Evolutionary conservation across 2,329 filamentous ascomycete species (phyloP).

Genomic region (Apiospora kogelbergensis): DNA sequence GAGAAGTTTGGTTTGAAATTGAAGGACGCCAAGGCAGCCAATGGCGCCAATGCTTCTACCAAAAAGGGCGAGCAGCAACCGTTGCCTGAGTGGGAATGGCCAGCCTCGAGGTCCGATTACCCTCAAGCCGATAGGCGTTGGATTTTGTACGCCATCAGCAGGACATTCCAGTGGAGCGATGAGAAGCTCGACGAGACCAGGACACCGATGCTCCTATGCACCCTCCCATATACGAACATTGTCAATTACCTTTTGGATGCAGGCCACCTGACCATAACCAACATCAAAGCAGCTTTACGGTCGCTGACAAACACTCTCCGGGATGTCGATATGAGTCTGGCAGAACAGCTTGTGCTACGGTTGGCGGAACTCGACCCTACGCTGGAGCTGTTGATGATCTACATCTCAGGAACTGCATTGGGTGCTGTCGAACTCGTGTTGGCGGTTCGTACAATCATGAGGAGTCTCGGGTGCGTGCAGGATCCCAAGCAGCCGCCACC

Average conservation of each 20-base stretch:
- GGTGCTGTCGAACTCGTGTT: slow-evolving; percentile 66
- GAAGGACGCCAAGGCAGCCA: slow-evolving; percentile 19
- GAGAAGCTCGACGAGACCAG: slow-evolving; percentile 44
- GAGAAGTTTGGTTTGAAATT: slow-evolving; percentile 48
- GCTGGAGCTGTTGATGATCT: slow-evolving; percentile 64
- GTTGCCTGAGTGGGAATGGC: slow-evolving; percentile 52
- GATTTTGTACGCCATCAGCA: slow-evolving; percentile 63
- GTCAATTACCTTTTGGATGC: slow-evolving; percentile 60
- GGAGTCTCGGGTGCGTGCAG: slow-evolving; percentile 63
- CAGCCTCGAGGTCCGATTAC: slow-evolving; percentile 43
- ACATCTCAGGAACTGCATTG: slow-evolving; percentile 65
- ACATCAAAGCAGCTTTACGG: slow-evolving; percentile 58
- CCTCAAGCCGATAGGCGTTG: slow-evolving; percentile 63
- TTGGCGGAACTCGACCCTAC: slow-evolving; percentile 67
- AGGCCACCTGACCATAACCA: slow-evolving; percentile 60
- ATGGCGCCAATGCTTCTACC: slow-evolving; percentile 21
- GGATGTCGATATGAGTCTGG: slow-evolving; percentile 45
- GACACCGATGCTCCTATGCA: slow-evolving; percentile 37
- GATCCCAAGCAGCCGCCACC: slow-evolving; percentile 36
- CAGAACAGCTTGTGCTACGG: slow-evolving; percentile 62
- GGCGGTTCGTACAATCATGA: slow-evolving; percentile 65
- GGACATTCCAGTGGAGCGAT: slow-evolving; percentile 57
- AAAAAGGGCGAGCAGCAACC: slow-evolving; percentile 19
- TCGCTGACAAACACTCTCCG: slow-evolving; percentile 44
- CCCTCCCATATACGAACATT: slow-evolving; percentile 52